A percentile compares a stretch with the other conserved stretches of the same genome.
Conservation (phyloP, 2,329 filamentous ascomycete species). For the Achaetomium macrosporum region DNA sequence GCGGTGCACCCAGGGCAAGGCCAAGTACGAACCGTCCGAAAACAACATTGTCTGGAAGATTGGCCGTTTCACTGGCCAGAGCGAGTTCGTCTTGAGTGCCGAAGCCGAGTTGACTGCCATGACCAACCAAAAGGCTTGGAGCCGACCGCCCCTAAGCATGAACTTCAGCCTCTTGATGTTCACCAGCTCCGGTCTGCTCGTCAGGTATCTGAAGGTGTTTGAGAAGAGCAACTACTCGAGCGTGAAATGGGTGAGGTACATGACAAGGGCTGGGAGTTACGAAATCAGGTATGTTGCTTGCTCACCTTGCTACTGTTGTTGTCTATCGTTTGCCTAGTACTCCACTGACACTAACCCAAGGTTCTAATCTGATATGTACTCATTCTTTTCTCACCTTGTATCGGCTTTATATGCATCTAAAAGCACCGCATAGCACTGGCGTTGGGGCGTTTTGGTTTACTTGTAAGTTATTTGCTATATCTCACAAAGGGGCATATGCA, state of each 20-base stretch:
- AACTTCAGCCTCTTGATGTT: slow-evolving; percentile 97
- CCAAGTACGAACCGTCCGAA: slow-evolving; percentile 96
- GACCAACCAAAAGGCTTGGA: slow-evolving; percentile 98
- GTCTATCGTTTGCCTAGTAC: background rate
- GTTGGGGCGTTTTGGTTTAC: slow-evolving; percentile 10
- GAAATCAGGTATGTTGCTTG: slow-evolving; percentile 55
- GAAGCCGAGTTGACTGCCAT: slow-evolving; percentile 92
- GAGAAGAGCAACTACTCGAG: slow-evolving; percentile 99
- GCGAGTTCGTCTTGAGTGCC: slow-evolving; percentile 89
- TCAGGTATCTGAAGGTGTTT: slow-evolving; percentile 96
- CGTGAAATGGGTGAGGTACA: slow-evolving; percentile 98
- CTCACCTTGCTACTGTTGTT: too few species aligned
- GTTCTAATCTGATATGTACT: slow-evolving; percentile 1
- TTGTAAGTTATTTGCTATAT: too few species aligned
- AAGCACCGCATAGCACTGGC: slow-evolving; percentile 17
- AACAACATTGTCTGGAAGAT: slow-evolving; percentile 99
- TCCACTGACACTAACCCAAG: background rate
- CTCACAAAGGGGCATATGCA: too few species aligned
- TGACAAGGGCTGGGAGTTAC: slow-evolving; percentile 96
- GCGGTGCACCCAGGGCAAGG: slow-evolving; percentile 90
- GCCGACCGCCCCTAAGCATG: slow-evolving; percentile 81
- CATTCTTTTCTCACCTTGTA: background rate
- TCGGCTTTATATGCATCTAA: background rate
- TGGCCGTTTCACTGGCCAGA: slow-evolving; percentile 94
- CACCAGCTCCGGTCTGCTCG: slow-evolving; percentile 85